phyloP scores from a whole-genome alignment of 1,139 yeast genomes.

The Geotrichum armillariae region DNA sequence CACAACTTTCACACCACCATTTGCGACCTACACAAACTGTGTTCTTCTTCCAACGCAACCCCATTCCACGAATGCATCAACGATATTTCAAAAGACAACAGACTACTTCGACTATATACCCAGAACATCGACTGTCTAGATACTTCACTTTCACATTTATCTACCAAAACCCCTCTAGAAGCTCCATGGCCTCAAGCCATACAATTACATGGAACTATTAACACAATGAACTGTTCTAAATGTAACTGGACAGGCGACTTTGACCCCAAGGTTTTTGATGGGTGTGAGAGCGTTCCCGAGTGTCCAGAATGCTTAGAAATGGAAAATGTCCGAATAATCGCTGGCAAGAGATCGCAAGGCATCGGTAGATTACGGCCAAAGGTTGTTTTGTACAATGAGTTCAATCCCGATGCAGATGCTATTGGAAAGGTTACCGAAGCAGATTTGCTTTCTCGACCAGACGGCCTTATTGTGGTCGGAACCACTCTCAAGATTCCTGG shows the following conservation, averaged over 20 bases:
- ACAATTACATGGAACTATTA: conserved; percentile 80
- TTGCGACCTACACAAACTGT: conserved; percentile 57
- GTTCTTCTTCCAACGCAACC: conserved; percentile 65
- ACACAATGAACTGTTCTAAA: conserved; percentile 70
- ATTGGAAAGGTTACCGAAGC: conserved; percentile 70
- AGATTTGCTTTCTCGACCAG: conserved; percentile 68
- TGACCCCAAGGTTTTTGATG: conserved; percentile 43
- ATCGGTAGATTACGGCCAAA: conserved; percentile 78
- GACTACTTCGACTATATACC: conserved; percentile 64
- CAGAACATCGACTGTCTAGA: conserved; percentile 51
- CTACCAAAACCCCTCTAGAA: conserved; percentile 48
- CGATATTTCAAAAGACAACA: conserved; percentile 56
- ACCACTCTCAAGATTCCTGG: conserved; percentile 88
- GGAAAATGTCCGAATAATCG: conserved; percentile 49
- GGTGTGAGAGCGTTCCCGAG: conserved; percentile 41
- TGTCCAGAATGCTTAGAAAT: conserved; percentile 60
- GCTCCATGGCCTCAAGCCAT: conserved; percentile 55
- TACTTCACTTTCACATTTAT: conserved; percentile 47
- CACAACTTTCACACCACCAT: conserved; percentile 72
- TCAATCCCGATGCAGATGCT: conserved; percentile 84
- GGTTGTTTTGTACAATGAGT: conserved; percentile 81
- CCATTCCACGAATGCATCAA: conserved; percentile 68
- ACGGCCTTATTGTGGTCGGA: conserved; percentile 79
- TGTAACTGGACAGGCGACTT: conserved; percentile 55
- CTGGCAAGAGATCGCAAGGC: conserved; percentile 75